Base-by-base conservation (phyloP, 1,284 basidiomycete genomes). In the Cryptococcus sp. region DNA sequence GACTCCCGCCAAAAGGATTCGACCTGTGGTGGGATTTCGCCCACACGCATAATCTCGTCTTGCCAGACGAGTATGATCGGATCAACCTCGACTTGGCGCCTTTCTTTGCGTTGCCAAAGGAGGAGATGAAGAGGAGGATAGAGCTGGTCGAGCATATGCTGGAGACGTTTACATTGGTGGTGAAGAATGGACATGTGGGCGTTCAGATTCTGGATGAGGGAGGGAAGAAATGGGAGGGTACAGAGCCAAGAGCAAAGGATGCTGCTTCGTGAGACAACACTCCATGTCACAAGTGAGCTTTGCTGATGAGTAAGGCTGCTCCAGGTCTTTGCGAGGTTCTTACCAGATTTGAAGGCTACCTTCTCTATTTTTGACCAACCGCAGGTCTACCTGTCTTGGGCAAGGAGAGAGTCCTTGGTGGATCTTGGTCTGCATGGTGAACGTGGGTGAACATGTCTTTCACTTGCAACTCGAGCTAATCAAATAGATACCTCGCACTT, bases 61-160 rank as follows among this genome's bases (percentile, higher is more conserved):
- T 97, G 71, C 78, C 89, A 2, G 91, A 97, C 72, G 91, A 95
- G 66, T 97, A 89, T 62, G 87, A 95, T 62, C 77, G 81, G 21
- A 78, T 95, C 36, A 74, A 82, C 52, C 76, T 80, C 44, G 91
- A 95, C 66, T 72, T 97, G 45, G 80, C 77, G 19, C 89, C 89
- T 2, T 95, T 92, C 67, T 86, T 85, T 78, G 73, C 77, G 1
- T 62, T 95, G 26, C 77, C 81, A 3, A 83, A 84, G 0, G 75
- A 75, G 42, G 87, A 92, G 65, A 66, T 95, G 54, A 76, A 82
- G 53, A 74, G 79, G 52, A 74, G 89, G 35, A 80, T 85, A 9
- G 60, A 73, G 12, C 78, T 86, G 75, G 69, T 69, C 12, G 60
- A 69, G 49, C 50, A 59, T 18, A 60, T 69, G 60, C 48, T 52